Percentiles rank a stretch among this genome's conserved stretches.
These are phyloP conservation scores for Talaromyces pinophilus DNA, from an alignment of 2,329 filamentous ascomycete species.

Conservation along the genomic window DNA sequence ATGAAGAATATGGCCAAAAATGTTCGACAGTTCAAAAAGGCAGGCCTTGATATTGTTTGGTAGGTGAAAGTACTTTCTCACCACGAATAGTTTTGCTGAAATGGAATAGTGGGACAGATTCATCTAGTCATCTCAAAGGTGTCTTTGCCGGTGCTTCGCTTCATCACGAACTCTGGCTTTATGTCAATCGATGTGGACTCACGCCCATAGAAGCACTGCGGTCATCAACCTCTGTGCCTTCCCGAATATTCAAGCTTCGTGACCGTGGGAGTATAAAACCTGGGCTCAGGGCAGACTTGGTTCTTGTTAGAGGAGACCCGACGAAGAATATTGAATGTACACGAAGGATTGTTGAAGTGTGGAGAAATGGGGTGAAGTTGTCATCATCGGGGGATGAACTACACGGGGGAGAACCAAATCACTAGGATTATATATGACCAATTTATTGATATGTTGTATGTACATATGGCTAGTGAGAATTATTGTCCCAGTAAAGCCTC, in stretches of 20 bases:
- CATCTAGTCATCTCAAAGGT: too few species aligned
- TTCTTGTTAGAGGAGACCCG: neutral
- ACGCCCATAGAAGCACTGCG: neutral
- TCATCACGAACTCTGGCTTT: neutral
- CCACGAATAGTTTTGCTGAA: too few species aligned
- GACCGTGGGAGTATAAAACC: neutral
- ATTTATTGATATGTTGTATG: too few species aligned
- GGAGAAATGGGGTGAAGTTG: neutral
- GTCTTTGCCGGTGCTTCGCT: neutral
- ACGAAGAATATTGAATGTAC: neutral
- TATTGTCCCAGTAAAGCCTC: too few species aligned
- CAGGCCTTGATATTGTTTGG: neutral
- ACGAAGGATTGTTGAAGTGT: neutral
- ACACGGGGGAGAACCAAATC: too few species aligned
- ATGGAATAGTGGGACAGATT: too few species aligned
- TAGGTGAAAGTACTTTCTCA: neutral
- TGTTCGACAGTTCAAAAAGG: neutral
- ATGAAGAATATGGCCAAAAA: neutral
- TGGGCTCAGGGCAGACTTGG: neutral
- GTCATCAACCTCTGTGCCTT: neutral
- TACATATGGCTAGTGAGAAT: too few species aligned
- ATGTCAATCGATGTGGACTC: neutral
- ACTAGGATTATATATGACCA: too few species aligned
- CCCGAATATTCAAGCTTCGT: neutral
- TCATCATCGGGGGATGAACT: too few species aligned